Conservation (phyloP, 2,329 filamentous ascomycete genomes). For the Fusarium marasasianum region DNA sequence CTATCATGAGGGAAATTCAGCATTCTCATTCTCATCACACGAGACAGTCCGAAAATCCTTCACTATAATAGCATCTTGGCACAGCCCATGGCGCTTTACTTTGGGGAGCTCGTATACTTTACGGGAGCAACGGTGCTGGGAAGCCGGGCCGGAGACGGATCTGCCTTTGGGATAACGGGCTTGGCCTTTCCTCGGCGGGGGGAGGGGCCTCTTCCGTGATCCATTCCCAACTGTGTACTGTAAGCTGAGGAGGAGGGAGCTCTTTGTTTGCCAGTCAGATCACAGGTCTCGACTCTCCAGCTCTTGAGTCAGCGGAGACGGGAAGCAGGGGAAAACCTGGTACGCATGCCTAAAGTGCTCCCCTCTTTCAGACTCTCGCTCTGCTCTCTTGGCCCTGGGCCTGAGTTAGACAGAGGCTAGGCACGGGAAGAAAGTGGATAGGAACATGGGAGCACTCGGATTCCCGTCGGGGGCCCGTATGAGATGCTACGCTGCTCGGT, state of each 20-base stretch:
- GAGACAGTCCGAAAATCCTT: constrained; percentile 8
- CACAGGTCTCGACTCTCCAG: background rate
- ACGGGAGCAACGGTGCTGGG: constrained; percentile 1
- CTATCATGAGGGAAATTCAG: background rate
- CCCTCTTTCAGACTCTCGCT: background rate
- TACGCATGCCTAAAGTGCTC: background rate
- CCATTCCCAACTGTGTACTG: background rate
- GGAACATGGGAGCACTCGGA: constrained; percentile 3
- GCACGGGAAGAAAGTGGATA: constrained; percentile 39
- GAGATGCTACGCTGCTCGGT: background rate
- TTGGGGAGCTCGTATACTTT: background rate
- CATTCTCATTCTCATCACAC: background rate
- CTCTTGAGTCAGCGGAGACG: background rate
- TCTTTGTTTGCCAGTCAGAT: background rate
- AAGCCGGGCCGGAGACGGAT: background rate
- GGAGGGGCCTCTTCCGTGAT: background rate
- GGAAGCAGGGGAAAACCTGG: constrained; percentile 19
- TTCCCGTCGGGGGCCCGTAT: background rate
- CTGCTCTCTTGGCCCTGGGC: background rate
- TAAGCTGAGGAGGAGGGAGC: background rate
- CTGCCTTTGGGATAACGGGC: background rate
- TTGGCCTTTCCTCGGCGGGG: background rate
- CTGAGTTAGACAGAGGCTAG: constrained; percentile 2
- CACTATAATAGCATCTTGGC: constrained; percentile 5
- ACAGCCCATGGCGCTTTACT: background rate